Base-by-base conservation (phyloP, 352 stramenopile genomes). In the Plasmopara muralis region DNA sequence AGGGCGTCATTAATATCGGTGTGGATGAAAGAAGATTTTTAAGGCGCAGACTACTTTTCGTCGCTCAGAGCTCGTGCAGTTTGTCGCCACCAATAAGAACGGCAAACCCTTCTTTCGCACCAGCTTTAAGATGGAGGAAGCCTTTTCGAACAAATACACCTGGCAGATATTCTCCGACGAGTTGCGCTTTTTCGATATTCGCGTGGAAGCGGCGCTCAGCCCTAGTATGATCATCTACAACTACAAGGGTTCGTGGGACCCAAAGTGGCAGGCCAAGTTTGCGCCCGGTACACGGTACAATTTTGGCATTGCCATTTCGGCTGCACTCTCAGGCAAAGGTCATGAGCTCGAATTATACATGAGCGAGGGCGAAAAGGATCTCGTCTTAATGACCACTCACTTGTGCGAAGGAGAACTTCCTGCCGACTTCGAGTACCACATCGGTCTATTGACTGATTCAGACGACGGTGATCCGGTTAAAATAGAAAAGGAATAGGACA, bases 141-240 rank as follows among this genome's bases (percentile, higher is more conserved):
- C 1, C 9, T 5, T 38, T 14, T 14, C 4, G 33, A 38, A 38
- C 13, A 14, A 38, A 14, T 14, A 38, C 33, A 14, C 31, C 16
- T 79, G 70, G 70, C 67, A 79, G 38, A 49, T 76, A 14, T 55
- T 72, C 53, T 79, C 76, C 51, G 64, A 66, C 0, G 57, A 74
- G 55, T 79, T 64, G 12, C 64, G 76, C 42, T 47, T 70, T n/a
- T 79, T 71, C 47, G 64, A 76, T 43, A 55, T 79, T 28, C 68
- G 60, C 48, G 58, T 76, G 31, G 66, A 79, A 47, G 57, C 61
- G 39, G 69, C 53, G 10, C 50, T 45, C 4, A 55, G 61, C 34
- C 50, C 66, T n/a, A 65, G 57, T 8, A 68, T 61, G 33, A 14
- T 38, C 9, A 38, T 38, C 44, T 66, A 77, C 41, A 48, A 71